phyloP scores from a whole-genome alignment of 495 filamentous ascomycete species.

The Ascobolus immersus region DNA sequence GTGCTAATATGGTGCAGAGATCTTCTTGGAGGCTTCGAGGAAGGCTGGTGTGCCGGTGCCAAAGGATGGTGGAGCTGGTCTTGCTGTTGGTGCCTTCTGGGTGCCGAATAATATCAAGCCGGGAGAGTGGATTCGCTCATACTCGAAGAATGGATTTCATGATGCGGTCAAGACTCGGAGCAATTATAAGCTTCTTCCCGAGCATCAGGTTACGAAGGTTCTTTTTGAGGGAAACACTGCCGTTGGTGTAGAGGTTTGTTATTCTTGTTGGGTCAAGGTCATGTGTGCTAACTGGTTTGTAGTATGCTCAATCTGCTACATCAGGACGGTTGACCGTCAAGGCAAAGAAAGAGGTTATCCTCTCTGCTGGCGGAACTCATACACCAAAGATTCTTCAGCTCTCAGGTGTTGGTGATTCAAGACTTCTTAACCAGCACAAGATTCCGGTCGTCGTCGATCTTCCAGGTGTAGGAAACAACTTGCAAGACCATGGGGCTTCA shows the following conservation, averaged over 20 bases:
- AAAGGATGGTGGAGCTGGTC: too few species aligned
- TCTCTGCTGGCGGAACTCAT: slow-evolving; percentile 18
- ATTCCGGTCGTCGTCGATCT: slow-evolving; percentile 17
- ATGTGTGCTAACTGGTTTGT: too few species aligned
- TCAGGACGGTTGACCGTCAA: too few species aligned
- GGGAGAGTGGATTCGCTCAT: slow-evolving; percentile 12
- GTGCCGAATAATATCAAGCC: slow-evolving; percentile 11
- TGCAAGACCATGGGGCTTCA: slow-evolving; percentile 24
- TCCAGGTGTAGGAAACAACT: slow-evolving; percentile 25
- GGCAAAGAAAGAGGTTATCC: slow-evolving; percentile 20
- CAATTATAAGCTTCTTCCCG: too few species aligned
- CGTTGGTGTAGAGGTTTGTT: slow-evolving; percentile 12
- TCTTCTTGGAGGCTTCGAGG: too few species aligned
- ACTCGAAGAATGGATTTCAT: slow-evolving; percentile 9
- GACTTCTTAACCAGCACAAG: too few species aligned
- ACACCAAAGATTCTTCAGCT: slow-evolving; percentile 20
- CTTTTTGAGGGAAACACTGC: slow-evolving; percentile 10
- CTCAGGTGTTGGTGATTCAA: too few species aligned
- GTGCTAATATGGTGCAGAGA: too few species aligned
- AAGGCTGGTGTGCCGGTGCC: too few species aligned
- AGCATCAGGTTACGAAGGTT: slow-evolving; percentile 10
- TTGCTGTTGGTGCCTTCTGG: slow-evolving; percentile 6
- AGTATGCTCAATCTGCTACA: too few species aligned
- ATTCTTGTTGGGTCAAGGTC: too few species aligned
- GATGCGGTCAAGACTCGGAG: slow-evolving; percentile 4